Percentiles rank a stretch among this genome's conserved stretches.
phyloP scores from a whole-genome alignment of 108 stramenopile species.

The Cyclotella atomus region DNA sequence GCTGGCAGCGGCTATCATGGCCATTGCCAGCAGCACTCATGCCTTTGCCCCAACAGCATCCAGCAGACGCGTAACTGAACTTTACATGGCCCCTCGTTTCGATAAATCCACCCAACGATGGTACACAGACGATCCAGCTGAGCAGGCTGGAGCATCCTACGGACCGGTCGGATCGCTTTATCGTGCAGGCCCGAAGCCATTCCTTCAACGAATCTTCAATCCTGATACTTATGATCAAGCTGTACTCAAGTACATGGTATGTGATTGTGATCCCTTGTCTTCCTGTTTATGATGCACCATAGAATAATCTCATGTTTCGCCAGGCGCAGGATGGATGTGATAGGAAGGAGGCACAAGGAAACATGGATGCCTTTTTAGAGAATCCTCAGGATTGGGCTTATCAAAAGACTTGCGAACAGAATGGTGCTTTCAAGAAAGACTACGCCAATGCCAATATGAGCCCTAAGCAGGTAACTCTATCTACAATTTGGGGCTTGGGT shows the following conservation, averaged over 20 bases:
- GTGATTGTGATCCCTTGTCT: too few species aligned
- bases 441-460: constrained; percentile 56
- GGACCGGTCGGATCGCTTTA: constrained; percentile 52
- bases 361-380: constrained; percentile 62
- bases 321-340: constrained; percentile 21
- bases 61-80: too few species aligned
- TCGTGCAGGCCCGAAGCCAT: constrained; percentile 54
- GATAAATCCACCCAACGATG: constrained; percentile 27
- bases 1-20: not conserved
- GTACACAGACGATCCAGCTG: constrained; percentile 45
- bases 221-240: constrained; percentile 56
- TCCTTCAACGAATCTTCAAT: constrained; percentile 38
- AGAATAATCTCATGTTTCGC: too few species aligned
- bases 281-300: too few species aligned
- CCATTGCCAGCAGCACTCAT: not conserved
- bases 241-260: constrained; percentile 64
- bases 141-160: constrained; percentile 56
- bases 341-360: constrained; percentile 57
- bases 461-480: constrained; percentile 41
- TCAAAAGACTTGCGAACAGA: constrained; percentile 48
- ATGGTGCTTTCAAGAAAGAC: constrained; percentile 47
- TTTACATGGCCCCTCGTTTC: constrained; percentile 39
- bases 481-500: constrained; percentile 40
- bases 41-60: too few species aligned
- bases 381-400: constrained; percentile 71